Conservation (phyloP, 495 filamentous ascomycete genomes). For the Penicillium paxilli region DNA sequence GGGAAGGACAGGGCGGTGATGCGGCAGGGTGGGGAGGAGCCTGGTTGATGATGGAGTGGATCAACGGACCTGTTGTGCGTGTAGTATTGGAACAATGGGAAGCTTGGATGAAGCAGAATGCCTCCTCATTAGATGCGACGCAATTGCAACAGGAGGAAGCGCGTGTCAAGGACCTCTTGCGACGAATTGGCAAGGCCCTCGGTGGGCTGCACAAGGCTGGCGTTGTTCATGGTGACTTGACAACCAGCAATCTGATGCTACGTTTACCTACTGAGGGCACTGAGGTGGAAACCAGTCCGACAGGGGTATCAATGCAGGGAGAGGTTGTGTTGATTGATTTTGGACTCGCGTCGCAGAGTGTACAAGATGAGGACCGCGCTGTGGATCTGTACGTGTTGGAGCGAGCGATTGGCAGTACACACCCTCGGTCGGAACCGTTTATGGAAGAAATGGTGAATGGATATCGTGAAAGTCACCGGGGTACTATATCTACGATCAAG, state of each 20-base stretch:
- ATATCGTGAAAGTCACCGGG: slow-evolving; percentile 62
- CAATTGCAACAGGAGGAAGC: slow-evolving; percentile 41
- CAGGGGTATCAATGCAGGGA: slow-evolving; percentile 48
- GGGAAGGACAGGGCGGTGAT: slow-evolving; percentile 43
- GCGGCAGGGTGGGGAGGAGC: slow-evolving; percentile 57
- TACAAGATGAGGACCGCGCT: slow-evolving; percentile 89
- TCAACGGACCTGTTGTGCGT: slow-evolving; percentile 70
- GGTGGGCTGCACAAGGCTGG: slow-evolving; percentile 80
- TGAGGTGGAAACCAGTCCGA: slow-evolving; percentile 24
- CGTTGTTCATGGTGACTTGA: slow-evolving; percentile 92
- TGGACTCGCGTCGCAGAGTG: slow-evolving; percentile 79
- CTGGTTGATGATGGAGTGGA: slow-evolving; percentile 91
- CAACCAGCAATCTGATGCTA: slow-evolving; percentile 96
- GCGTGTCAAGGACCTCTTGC: slow-evolving; percentile 60
- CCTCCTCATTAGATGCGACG: slow-evolving; percentile 13
- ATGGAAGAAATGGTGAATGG: slow-evolving; percentile 65
- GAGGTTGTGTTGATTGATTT: slow-evolving; percentile 95
- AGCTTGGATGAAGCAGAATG: slow-evolving; percentile 35
- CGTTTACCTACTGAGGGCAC: slow-evolving; percentile 26
- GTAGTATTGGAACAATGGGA: slow-evolving; percentile 67
- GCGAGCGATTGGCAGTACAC: slow-evolving; percentile 92
- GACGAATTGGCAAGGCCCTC: slow-evolving; percentile 68
- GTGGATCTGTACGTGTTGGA: slow-evolving; percentile 98
- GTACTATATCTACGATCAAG: slow-evolving; percentile 61
- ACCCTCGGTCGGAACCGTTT: slow-evolving; percentile 78